These are phyloP conservation scores for Leucaena leucocephala DNA, from an alignment of 306 rosid species.

Conservation along the genomic window DNA sequence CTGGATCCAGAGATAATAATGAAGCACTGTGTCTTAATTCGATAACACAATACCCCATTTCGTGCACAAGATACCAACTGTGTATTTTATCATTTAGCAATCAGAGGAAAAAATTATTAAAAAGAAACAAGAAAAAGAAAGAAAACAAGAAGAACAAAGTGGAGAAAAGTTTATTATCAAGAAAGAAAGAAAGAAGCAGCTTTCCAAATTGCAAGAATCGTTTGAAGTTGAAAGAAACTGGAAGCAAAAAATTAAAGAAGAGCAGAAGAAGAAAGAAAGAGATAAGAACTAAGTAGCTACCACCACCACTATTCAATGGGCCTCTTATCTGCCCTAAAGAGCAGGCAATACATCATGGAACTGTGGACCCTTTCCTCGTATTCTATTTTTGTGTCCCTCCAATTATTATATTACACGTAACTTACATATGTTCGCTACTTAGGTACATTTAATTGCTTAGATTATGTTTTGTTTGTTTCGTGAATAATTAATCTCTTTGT, in stretches of 20 bases:
- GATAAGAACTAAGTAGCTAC: constrained; percentile 18
- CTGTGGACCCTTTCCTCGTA: constrained; percentile 35
- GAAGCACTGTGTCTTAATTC: neutral
- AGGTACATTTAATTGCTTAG: neutral
- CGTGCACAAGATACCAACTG: constrained; percentile 3
- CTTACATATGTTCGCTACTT: neutral
- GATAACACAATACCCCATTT: constrained; percentile 25
- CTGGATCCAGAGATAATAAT: neutral
- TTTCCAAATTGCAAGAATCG: constrained; percentile 7
- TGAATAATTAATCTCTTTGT: neutral
- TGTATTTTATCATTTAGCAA: constrained; percentile 36
- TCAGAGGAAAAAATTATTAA: constrained; percentile 12
- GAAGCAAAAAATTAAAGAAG: neutral
- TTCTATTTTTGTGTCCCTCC: neutral
- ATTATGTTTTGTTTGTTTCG: neutral
- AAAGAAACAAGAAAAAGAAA: neutral
- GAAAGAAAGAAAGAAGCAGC: constrained; percentile 11
- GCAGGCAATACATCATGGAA: constrained; percentile 15
- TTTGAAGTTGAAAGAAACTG: constrained; percentile 8
- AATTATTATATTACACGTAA: neutral
- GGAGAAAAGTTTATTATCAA: constrained; percentile 27
- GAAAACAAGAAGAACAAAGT: constrained; percentile 21
- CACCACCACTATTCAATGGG: neutral
- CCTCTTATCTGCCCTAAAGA: too few species aligned
- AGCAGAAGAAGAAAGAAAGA: neutral